Evolutionary conservation across 495 filamentous ascomycete species (phyloP), one percentile per base, ranked within the genome.

Genomic region (Daldinia bambusicola): DNA sequence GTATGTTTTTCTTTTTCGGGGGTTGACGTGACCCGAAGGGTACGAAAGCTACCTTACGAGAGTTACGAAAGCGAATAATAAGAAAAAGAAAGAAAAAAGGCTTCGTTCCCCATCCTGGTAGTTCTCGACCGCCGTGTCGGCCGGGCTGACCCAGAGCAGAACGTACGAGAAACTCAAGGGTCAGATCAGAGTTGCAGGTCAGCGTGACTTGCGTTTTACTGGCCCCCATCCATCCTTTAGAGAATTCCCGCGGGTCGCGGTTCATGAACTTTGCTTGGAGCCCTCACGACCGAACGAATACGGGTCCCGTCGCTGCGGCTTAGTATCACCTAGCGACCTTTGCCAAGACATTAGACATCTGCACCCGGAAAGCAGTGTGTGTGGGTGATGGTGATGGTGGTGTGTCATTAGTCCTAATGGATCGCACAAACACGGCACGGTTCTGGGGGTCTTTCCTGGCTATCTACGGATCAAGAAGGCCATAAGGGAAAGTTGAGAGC

Each of bases 131-230:
- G 32, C 55, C 55, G 43, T 32, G 12, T 38, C 45, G 13, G 53
- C 61, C 65, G 66, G 57, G 43, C 20, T 26, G 55, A n/a, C 18
- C 53, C 48, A 14, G 51, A 36, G 12, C 6, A 48, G 59, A 72
- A 69, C 64, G 18, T 72, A 65, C 50, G 70, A 73, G 66, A 63
- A 48, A 5, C 41, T 50, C 20, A 36, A 61, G n/a, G 31, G 66
- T 59, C 61, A 69, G 61, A 56, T 66, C 70, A 63, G 66, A 73
- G 66, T 66, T 38, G 45, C 61, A 63, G 56, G 61, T 69, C 66
- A 69, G 66, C 66, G 45, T 62, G 48, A 69, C 62, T 61, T 69
- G 70, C 66, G 56, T 73, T 32, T 50, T n/a, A n/a, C 20, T 50
- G 34, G 65, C 55, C 51, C 55, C 65, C 60, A 67, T 61, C 61